Evolutionary conservation across 805 yeast species (phyloP), one percentile per base, ranked within the genome.

Genomic region (Kuraishia hungarica): DNA sequence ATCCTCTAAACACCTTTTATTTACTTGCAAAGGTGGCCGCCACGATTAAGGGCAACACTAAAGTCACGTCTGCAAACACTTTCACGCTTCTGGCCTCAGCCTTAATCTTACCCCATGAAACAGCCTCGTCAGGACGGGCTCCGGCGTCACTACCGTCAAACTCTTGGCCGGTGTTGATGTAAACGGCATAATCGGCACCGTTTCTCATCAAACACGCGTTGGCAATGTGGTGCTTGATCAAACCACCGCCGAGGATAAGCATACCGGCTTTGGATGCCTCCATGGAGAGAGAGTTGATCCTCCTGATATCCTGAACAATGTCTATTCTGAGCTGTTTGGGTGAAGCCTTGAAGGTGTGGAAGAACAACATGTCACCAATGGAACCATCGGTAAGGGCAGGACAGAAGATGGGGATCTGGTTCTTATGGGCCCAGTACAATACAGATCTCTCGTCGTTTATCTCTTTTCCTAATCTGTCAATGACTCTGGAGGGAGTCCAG

Each of bases 141-240:
- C 99, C 99, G 11, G 99, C 98, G 71, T 94, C 99, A 23, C 97
- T 89, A 51, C 99, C 99, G 67, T 94, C 99, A 64, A 91, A 94
- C 69, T 94, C 99, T 73, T 94, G 98, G 51, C 97, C 99, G 17
- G 99, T 94, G 72, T 94, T 94, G 69, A 94, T 93, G 72, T 82
- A 94, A 20, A 94, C 97, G 5, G 99, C 98, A 67, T 86, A 90
- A 69, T 94, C 99, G 22, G 99, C 99, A 65, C 99, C 99, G 64
- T 94, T 96, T 77, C 99, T 87, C 99, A 94, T 94, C 63, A 94
- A 77, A 68, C 98, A 93, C 15, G 99, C 99, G 67, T 94, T 94
- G 64, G 96, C 92, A 63, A 94, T 94, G 68, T 94, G 99, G 69
- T 94, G 99, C 74, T 94, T 94, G 65, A 94, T 82, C 56, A 94